Conservation (phyloP, 2,329 filamentous ascomycete species). For the Xylariales sp. region DNA sequence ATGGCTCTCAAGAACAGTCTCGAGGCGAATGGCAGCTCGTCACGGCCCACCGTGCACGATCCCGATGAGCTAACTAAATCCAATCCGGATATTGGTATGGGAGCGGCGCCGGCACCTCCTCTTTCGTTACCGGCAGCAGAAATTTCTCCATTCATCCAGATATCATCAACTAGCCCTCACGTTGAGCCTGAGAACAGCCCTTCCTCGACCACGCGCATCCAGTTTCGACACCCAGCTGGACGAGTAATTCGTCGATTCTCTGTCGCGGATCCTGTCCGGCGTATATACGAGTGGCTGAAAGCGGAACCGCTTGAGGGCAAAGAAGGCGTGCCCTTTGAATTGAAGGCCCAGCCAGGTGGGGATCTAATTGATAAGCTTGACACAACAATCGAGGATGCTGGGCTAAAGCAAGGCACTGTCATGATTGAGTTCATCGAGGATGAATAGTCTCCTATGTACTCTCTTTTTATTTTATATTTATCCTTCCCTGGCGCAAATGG, state of each 20-base stretch:
- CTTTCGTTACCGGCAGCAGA: slow-evolving; percentile 15
- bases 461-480: too few species aligned
- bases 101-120: slow-evolving; percentile 26
- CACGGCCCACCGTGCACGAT: slow-evolving; percentile 60
- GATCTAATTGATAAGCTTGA: slow-evolving; percentile 77
- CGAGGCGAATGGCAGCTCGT: slow-evolving; percentile 44
- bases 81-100: slow-evolving; percentile 37
- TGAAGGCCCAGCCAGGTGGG: slow-evolving; percentile 74
- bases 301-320: slow-evolving; percentile 79
- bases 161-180: slow-evolving; percentile 70
- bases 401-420: slow-evolving; percentile 86
- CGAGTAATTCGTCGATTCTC: slow-evolving; percentile 84
- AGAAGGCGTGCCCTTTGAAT: slow-evolving; percentile 74
- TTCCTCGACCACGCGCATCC: slow-evolving; percentile 76
- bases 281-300: slow-evolving; percentile 96
- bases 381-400: slow-evolving; percentile 71
- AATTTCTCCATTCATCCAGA: slow-evolving; percentile 58
- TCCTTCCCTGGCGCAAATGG: too few species aligned
- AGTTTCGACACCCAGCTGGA: slow-evolving; percentile 82
- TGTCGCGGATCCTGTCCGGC: slow-evolving; percentile 68
- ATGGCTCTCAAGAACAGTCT: slow-evolving; percentile 90
- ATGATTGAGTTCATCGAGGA: slow-evolving; percentile 87
- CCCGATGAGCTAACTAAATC: slow-evolving; percentile 84
- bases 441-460: slow-evolving; percentile 16
- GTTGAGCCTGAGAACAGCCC: slow-evolving; percentile 70